Evolutionary conservation across 169 alveolate species (phyloP).

Genomic region (Eimeria praecox): DNA sequence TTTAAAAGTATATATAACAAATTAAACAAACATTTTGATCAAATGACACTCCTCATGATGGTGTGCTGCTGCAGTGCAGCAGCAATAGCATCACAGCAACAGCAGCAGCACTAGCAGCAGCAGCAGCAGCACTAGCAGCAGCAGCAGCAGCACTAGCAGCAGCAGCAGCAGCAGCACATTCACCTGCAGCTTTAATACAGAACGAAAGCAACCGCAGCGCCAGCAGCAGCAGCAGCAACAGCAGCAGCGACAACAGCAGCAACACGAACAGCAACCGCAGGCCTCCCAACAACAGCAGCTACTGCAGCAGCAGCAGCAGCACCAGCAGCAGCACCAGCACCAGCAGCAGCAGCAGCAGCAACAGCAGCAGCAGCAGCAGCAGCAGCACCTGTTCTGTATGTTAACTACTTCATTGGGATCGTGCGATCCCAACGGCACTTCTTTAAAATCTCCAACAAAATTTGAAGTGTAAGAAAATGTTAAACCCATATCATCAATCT

Average conservation of each 20-base stretch:
- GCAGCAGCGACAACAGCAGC: background rate
- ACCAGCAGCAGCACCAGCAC: background rate
- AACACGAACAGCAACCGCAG: background rate
- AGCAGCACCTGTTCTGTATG: constrained; percentile 84
- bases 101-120: background rate
- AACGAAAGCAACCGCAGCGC: background rate
- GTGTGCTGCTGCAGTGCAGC: background rate
- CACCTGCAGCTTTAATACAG: too few species aligned
- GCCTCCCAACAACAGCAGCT: background rate
- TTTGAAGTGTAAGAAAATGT: constrained; percentile 77
- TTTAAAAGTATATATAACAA: too few species aligned
- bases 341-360: background rate
- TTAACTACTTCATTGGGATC: constrained; percentile 86
- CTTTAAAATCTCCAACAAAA: constrained; percentile 46
- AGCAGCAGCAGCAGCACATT: too few species aligned
- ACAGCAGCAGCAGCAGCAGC: background rate
- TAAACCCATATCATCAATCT: constrained; percentile 79
- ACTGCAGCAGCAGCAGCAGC: background rate
- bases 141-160: too few species aligned
- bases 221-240: background rate
- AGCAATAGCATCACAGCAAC: background rate
- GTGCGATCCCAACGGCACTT: constrained; percentile 80
- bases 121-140: background rate
- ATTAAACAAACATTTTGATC: too few species aligned
- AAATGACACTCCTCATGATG: background rate